phyloP scores from a whole-genome alignment of 345 rosid genomes.

The Sisymbrium irio region DNA sequence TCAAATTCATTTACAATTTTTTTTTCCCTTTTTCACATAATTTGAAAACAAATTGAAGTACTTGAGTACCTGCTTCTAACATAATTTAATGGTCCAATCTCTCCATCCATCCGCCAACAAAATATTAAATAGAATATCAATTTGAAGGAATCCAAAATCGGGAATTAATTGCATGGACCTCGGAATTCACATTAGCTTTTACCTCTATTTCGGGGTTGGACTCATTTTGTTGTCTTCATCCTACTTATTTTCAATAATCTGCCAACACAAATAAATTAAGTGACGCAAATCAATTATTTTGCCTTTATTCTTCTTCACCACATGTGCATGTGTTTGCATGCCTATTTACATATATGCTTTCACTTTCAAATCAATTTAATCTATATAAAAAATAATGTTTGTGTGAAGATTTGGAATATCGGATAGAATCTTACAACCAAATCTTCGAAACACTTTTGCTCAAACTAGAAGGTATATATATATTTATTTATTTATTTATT shows the following conservation, averaged over 20 bases:
- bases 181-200: constrained; percentile 21
- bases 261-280: not conserved
- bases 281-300: not conserved
- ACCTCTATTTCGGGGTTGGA: constrained; percentile 18
- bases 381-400: not conserved
- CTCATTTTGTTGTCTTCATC: constrained; percentile 14
- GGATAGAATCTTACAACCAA: constrained; percentile 22
- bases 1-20: constrained; percentile 20
- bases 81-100: constrained; percentile 11
- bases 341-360: not conserved
- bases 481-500: no score
- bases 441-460: not conserved
- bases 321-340: constrained; percentile 27
- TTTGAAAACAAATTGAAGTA: not conserved
- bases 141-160: constrained; percentile 10
- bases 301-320: constrained; percentile 3
- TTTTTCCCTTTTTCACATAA: not conserved
- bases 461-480: not conserved
- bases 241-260: constrained; percentile 31
- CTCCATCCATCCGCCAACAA: constrained; percentile 13
- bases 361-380: not conserved
- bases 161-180: constrained; percentile 29
- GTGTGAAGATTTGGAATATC: constrained; percentile 11
- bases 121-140: constrained; percentile 24
- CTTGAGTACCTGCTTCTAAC: not conserved